Evolutionary conservation across 306 rosid species (phyloP), one percentile per base, ranked within the genome.

Genomic region (Fragaria ananassa): DNA sequence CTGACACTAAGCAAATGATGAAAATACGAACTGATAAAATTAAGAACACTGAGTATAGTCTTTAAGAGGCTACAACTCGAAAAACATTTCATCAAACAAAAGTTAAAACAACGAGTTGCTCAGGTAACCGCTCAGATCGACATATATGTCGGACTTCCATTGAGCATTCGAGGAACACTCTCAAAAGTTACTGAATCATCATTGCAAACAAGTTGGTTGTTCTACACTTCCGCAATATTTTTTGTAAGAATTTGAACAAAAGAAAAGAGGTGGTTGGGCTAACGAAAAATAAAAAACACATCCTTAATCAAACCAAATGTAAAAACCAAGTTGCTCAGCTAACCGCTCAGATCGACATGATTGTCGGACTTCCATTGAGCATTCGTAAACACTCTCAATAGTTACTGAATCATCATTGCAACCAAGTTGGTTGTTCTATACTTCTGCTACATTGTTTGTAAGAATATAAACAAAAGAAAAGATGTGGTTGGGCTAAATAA

Each of bases 121-220:
- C 86, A 80, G 83, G 78, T 84, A 86, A 86, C 84, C 86, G 83
- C 84, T 86, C 86, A 81, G 86, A 80, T 79, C 75, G 34, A 84
- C 88, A 79, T 74, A 21, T 8, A 56, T 68, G 90, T 71, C 81
- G 61, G 71, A 35, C 50, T 79, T 68, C 67, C 86, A 81, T 76
- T n/a, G 73, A 81, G 86, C 76, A 74, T 68, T 74, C 31, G 21
- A 56, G 54, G 17, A 27, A 76, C 58, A 57, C 85, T 76, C 78
- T 85, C 82, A 82, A 80, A 51, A 47, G 46, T 64, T 37, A 69
- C 72, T 71, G 72, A 70, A 76, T 85, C 82, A 85, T 85, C 88
- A 82, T 71, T 19, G 76, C 86, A 79, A 85, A 79, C 65, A 73
- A 67, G n/a, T 51, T 57, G 11, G 13, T 71, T 65, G 17, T 50